Conservation (phyloP, 176 grass and related monocot genomes). For the Zea mays region Zm-B73-REFERENCE-NAM-5.0 NC_050101.1:159652501-159653000, state of each 20-base stretch:
- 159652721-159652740: not conserved
- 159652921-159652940: not conserved
- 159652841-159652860: constrained; percentile 3
- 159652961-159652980: constrained; percentile 31
- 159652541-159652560: not conserved
- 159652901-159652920: not conserved
- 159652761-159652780: constrained; percentile 7
- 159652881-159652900: constrained; percentile 32
- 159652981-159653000: not conserved
- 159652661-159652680: not conserved
- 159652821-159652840: not conserved
- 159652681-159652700: not conserved
- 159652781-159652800: not conserved
- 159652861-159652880: constrained; percentile 7
- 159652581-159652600: not conserved
- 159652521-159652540: too few relatives aligned
- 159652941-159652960: not conserved
- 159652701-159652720: not conserved
- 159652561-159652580: not conserved
- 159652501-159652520: too few relatives aligned
- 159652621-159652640: not conserved
- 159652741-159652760: not conserved
- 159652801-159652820: not conserved
- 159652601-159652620: not conserved
- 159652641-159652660: not conserved